Base-by-base conservation (phyloP, 1,284 basidiomycete species). In the Cutaneotrichosporon curvatum region DNA sequence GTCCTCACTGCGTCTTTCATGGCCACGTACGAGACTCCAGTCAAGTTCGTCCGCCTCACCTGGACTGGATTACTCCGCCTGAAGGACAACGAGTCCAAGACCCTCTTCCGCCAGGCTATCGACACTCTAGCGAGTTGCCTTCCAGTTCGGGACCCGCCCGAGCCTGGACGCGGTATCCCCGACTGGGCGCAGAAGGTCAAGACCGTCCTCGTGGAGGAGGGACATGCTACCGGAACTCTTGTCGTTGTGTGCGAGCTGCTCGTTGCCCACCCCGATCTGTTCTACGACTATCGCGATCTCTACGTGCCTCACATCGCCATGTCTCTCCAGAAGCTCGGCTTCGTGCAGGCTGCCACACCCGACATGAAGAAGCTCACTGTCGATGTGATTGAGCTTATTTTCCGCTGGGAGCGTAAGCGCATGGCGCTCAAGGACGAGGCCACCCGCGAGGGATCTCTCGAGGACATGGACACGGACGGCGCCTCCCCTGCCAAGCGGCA, bases 261-360 rank as follows among this genome's bases (percentile, higher is more conserved):
- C 46, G 84, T 91, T 50, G 86, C 90, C 51, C 90, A 98, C 57
- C 82, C 87, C 1, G 81, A 90, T 47, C 78, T 96, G 5, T 99
- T 98, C 75, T 98, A 87, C 74, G 83, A 87, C 41, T 87, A 90
- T 51, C 84, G 95, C 37, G 86, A 89, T 14, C 76, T 96, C 28
- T 98, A 98, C 68, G 81, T 98, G n/a, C 87, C 91, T 0, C 87
- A 95, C 64, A 91, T 99, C 73, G 87, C 92, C 51, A 87, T 87
- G 63, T 87, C 86, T 30, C 75, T 99, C 49, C 79, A 80, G 45
- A 94, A 91, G 70, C 78, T 98, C 16, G 91, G 90, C 20, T 79
- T 95, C 56, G 80, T 83, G 2, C 74, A 79, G 5, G 78, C 81
- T 12, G 81, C 87, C 4, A 84, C 80, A n/a, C 67, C 77, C 22